Base-by-base conservation (phyloP, 2,329 filamentous ascomycete genomes). In the Aspergillus spinulosporus region DNA sequence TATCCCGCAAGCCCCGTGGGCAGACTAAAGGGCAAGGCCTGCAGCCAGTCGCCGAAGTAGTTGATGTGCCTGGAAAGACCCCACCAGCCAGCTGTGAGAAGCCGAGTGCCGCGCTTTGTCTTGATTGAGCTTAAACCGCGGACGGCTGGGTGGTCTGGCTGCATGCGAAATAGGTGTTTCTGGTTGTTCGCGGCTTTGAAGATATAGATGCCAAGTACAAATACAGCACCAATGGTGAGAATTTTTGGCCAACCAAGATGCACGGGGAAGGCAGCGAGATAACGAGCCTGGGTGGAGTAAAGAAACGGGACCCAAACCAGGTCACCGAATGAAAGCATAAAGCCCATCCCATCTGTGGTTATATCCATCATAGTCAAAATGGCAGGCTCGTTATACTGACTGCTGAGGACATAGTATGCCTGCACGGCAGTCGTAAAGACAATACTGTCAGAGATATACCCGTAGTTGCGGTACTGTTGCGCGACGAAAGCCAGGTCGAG, bases 301-400 rank as follows among this genome's bases (percentile, higher is more conserved):
- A 90, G 82, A 72, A 95, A 95, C 0, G 92, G 92, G 1, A 96
- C 82, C 92, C 92, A 96, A 59, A 88, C 88, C 2, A 96, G 80
- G 68, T 96, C 92, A 56, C 91, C 92, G 70, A 96, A 96, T 2
- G 89, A 79, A 31, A 97, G 82, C 92, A 96, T 96, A 77, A 91
- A 90, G 52, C 92, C 92, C 66, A 96, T 95, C 5, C 92, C 92
- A 65, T 97, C 92, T 5, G 85, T 89, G 34, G 87, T 95, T 63
- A 96, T 88, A 69, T 97, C 92, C 74, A 96, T 96, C 50, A 90
- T 96, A 1, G 91, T 96, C 56, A 96, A 78, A 59, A 96, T 88
- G 4, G 90, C 87, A 1, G 88, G 80, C 73, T 97, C 92, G 81
- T 92, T 92, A 78, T 86, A 90, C 65, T 89, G 85, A 12, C 86